These are phyloP conservation scores for Nakazawaea holstii DNA, from an alignment of 805 yeast species.

Conservation along the genomic window DNA sequence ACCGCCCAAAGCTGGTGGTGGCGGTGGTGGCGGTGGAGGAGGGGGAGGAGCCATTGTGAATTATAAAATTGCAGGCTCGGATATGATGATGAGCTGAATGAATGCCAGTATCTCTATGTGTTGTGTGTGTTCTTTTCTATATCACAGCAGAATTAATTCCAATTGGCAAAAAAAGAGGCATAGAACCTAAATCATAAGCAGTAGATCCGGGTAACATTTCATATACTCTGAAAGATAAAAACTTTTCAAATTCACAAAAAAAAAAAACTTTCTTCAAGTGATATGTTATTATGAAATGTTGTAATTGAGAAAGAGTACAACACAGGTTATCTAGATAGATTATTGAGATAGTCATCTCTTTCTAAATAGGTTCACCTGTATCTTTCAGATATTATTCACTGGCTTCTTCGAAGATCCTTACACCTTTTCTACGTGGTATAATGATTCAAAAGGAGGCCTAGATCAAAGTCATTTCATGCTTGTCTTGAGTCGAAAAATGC, in stretches of 20 bases:
- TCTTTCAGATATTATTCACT: background rate
- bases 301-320: background rate
- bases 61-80: background rate
- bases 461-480: slow-evolving; percentile 15
- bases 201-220: background rate
- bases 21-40: slow-evolving; percentile 61
- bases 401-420: slow-evolving; percentile 36
- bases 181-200: background rate
- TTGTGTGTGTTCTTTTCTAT: background rate
- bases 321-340: background rate
- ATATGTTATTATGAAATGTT: background rate
- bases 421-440: slow-evolving; percentile 26
- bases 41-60: slow-evolving; percentile 38
- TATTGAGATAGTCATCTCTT: background rate
- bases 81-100: background rate
- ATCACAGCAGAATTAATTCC: no score
- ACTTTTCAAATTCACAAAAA: background rate
- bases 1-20: slow-evolving; percentile 36
- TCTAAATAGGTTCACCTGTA: slow-evolving; percentile 13
- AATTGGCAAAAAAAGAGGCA: background rate
- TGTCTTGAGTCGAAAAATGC: slow-evolving; percentile 6
- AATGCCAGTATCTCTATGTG: background rate
- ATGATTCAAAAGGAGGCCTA: slow-evolving; percentile 36
- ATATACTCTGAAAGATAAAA: background rate
- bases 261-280: background rate